Evolutionary conservation across 2,329 filamentous ascomycete genomes (phyloP), one percentile per base, ranked within the genome.

Genomic region (Aspergillus sergii): DNA sequence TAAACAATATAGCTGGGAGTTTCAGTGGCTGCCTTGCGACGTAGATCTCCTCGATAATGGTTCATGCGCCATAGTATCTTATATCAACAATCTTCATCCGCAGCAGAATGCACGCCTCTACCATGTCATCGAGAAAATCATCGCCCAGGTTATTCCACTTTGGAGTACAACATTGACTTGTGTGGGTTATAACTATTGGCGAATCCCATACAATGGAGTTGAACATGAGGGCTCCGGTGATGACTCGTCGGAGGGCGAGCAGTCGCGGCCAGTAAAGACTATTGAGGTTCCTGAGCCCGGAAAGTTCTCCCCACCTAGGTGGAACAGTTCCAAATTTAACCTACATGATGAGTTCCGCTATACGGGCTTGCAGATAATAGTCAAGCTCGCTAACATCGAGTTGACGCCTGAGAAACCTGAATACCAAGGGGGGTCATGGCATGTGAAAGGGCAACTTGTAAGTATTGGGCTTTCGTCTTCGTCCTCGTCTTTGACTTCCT

Each of bases 351-450:
- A 28, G 12, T 48, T 12, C 11, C 7, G 6, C 28, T 0, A 48
- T 10, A 53, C 5, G 5, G 50, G 28, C n/a, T 21, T 53, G 50
- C 30, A 30, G 30, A 63, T 75, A 41, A 89, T 91, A 39, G 84
- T 90, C 57, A 90, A 90, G 70, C 79, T 91, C 68, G 84, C 86
- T 1, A 85, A 82, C 53, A 87, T 90, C 59, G 80, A 88, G 53
- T 78, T 90, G 0, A 86, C 83, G 0, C 88, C 88, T 0, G 83
- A 86, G 34, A 84, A 85, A 9, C 84, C 88, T 0, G 70, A 74
- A 0, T 90, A 88, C 65, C 72, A 75, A 0, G 85, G 84, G 8
- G 74, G 72, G 26, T 64, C 60, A 5, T 77, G 76, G 75, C 71
- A 78, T 64, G 66, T 85, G 5, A 84, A 87, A 66, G 85, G 85